Conservation (phyloP, 495 filamentous ascomycete genomes). For the Aspergillus ellipticus region DNA sequence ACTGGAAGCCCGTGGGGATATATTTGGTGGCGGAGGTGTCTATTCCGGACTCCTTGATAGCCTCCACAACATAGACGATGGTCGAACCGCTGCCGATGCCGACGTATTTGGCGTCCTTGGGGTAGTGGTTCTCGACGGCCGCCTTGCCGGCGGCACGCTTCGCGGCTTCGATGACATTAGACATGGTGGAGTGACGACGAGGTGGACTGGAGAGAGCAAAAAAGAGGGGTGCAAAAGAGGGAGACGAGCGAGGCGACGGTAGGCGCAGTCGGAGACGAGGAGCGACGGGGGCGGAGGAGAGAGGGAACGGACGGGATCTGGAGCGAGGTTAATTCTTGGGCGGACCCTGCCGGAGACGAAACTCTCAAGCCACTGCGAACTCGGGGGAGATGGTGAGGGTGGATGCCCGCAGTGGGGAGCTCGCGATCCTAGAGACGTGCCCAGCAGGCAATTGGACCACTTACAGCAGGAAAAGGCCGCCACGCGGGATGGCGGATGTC, state of each 20-base stretch:
- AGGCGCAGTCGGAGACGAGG: constrained; percentile 15
- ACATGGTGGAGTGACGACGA: constrained; percentile 35
- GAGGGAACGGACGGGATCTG: neutral
- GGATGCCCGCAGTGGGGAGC: neutral
- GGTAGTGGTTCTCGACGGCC: constrained; percentile 84
- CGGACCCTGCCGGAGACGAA: constrained; percentile 12
- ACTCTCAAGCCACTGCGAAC: neutral
- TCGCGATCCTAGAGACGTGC: constrained; percentile 7
- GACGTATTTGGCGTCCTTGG: constrained; percentile 64
- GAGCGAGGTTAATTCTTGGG: constrained; percentile 3
- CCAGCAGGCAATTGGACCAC: constrained; percentile 16
- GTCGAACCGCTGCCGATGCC: constrained; percentile 95
- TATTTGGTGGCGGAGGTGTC: constrained; percentile 66
- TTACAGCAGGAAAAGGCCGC: constrained; percentile 7
- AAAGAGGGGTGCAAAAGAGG: constrained; percentile 13
- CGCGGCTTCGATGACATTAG: constrained; percentile 62
- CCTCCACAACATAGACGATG: constrained; percentile 92
- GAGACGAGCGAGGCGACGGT: neutral
- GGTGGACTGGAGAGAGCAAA: constrained; percentile 2
- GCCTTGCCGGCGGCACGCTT: constrained; percentile 80
- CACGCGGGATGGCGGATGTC: constrained; percentile 1
- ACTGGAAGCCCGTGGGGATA: constrained; percentile 89
- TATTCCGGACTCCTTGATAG: constrained; percentile 69
- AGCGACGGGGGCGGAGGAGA: constrained; percentile 3
- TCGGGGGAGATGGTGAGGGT: constrained; percentile 7